Evolutionary conservation across 179 eudicot species (phyloP).

Genomic region (Gypsophila paniculata): DNA sequence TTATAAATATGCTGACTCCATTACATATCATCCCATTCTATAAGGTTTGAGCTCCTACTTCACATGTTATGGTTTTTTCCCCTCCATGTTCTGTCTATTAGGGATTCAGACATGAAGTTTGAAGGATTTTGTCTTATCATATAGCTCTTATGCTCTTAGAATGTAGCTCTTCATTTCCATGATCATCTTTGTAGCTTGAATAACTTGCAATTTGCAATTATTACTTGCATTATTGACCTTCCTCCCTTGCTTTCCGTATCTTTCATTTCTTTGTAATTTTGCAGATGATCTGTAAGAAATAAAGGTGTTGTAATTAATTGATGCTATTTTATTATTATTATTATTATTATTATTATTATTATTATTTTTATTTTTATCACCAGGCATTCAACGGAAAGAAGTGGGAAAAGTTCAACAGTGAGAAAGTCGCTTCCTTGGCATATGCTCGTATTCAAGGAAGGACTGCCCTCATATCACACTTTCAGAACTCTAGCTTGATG

Average conservation of each 20-base stretch:
- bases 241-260: background rate
- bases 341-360: background rate
- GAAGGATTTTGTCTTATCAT: background rate
- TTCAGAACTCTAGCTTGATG: conserved; percentile 89
- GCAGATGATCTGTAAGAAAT: background rate
- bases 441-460: conserved; percentile 90
- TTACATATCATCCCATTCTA: conserved; percentile 70
- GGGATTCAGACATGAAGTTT: background rate
- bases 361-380: background rate
- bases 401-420: conserved; percentile 93
- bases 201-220: background rate
- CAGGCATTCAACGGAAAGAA: conserved; percentile 83
- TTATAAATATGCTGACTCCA: conserved; percentile 87
- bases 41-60: conserved; percentile 38
- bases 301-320: background rate
- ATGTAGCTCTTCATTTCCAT: background rate
- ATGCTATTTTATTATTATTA: too few species aligned
- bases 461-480: conserved; percentile 70
- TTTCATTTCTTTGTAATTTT: background rate
- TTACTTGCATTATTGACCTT: background rate
- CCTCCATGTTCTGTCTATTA: background rate
- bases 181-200: background rate
- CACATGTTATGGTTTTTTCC: background rate
- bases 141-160: background rate
- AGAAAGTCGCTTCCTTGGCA: conserved; percentile 81